Base-by-base conservation (phyloP, 345 rosid genomes). In the Bruguiera gymnorhiza region DNA sequence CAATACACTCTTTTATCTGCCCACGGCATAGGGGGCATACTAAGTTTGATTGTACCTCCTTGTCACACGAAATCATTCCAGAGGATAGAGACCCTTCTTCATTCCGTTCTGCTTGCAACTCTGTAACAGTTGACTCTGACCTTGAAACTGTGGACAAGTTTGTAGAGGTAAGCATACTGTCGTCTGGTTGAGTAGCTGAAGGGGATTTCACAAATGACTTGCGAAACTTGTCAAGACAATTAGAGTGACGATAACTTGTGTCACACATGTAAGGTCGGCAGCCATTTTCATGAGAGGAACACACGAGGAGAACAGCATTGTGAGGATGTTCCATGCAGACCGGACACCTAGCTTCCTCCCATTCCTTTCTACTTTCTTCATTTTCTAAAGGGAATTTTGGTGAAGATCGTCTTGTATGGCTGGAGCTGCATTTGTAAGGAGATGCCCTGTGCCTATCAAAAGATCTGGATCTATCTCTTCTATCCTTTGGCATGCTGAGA, bases 281-380 rank as follows among this genome's bases (percentile, higher is more conserved):
- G 18, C 99, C 99, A 60, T 86, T 95, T 29, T 88, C 96, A 71
- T 92, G 88, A 34, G 99, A 92, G 67, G 99, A 78, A 67, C 99
- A 95, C 61, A 92, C 62, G 21, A 95, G 97, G 69, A 95, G 96
- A 73, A 95, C 84, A 16, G 97, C 97, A 76, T 95, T 95, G 76
- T 95, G 99, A 57, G 99, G 99, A 84, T 90, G 99, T 70, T 95
- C 99, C 92, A 95, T 89, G 79, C 99, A 95, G 23, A 95, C 96
- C 24, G 99, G 90, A 80, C 99, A 95, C 68, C 94, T 84, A 13
- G 98, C 97, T 10, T 92, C 99, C 75, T 89, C 97, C 96, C 97
- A 95, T 79, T 95, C 99, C 76, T 81, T 95, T 50, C 85, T 54
- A 65, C 81, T 82, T 65, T 82, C 89, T 26, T 82, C 92, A 53